Percentiles rank a stretch among this genome's conserved stretches.
Evolutionary conservation across 2,329 filamentous ascomycete genomes (phyloP).

Genomic region (Pseudovirgaria hyperparasitica): DNA sequence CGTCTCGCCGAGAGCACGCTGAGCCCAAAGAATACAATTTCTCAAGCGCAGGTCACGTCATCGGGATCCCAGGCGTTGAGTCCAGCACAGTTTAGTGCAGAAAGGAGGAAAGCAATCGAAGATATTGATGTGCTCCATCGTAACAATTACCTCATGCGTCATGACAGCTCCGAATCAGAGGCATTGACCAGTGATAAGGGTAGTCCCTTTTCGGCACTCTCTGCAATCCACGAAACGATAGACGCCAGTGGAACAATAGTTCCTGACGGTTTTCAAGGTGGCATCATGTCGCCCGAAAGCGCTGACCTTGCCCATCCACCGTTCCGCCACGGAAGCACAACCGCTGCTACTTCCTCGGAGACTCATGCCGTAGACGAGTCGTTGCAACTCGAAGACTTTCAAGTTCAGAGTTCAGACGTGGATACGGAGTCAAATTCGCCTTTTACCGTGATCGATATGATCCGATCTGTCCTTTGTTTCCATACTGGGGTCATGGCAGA

Average conservation of each 20-base stretch:
- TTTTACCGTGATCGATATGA: constrained; percentile 29
- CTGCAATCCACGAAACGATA: constrained; percentile 20
- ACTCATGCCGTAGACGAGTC: constrained; percentile 14
- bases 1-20: too few species aligned
- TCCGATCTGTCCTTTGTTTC: constrained; percentile 28
- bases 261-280: constrained; percentile 16
- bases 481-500: constrained; percentile 29
- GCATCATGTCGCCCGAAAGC: constrained; percentile 13
- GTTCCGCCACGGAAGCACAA: neutral
- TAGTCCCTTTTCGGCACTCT: constrained; percentile 14
- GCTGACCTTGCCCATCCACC: too few species aligned
- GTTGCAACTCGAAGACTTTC: constrained; percentile 23
- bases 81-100: too few species aligned
- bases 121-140: constrained; percentile 25
- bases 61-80: too few species aligned
- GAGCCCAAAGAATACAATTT: too few species aligned
- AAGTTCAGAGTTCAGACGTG: constrained; percentile 16
- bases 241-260: constrained; percentile 30
- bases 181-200: constrained; percentile 20
- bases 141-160: constrained; percentile 27
- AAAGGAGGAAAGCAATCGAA: constrained; percentile 16
- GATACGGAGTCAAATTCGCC: constrained; percentile 21
- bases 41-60: too few species aligned
- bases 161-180: constrained; percentile 27
- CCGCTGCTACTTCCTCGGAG: neutral